A percentile compares a stretch with the other conserved stretches of the same genome.
Conservation (phyloP, 352 stramenopile genomes). For the Nothophytophthora sp. region DNA sequence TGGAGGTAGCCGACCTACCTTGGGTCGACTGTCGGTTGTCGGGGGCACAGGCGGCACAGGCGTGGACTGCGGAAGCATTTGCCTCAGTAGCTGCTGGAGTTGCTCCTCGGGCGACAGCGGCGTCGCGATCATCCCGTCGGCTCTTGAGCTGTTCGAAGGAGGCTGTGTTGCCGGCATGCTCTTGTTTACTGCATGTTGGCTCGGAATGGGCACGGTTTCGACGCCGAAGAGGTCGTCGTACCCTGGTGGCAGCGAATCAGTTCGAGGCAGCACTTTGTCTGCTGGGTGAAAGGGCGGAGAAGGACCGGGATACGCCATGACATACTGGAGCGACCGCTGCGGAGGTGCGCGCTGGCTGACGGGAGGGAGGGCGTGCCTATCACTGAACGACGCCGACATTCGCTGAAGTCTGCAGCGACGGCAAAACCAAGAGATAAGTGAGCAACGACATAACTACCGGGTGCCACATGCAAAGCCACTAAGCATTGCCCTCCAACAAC, state of each 20-base stretch:
- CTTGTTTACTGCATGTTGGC: slow-evolving; percentile 9
- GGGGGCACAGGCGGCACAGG: not conserved
- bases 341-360: slow-evolving; percentile 17
- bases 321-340: slow-evolving; percentile 23
- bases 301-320: slow-evolving; percentile 8
- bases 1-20: not conserved
- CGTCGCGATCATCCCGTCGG: not conserved
- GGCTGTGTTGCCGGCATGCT: slow-evolving; percentile 1
- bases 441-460: no score
- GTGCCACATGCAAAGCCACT: no score
- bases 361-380: slow-evolving; percentile 23
- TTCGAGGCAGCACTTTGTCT: slow-evolving; percentile 15
- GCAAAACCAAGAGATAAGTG: no score
- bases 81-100: slow-evolving; percentile 49
- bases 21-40: slow-evolving; percentile 1
- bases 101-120: slow-evolving; percentile 43
- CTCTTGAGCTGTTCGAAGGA: not conserved
- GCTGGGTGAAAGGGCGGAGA: slow-evolving; percentile 13
- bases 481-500: slow-evolving; percentile 1
- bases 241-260: slow-evolving; percentile 41
- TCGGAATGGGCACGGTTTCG: slow-evolving; percentile 42
- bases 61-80: slow-evolving; percentile 36
- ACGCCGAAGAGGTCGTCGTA: slow-evolving; percentile 72
- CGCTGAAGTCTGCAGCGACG: slow-evolving; percentile 8
- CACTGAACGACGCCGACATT: slow-evolving; percentile 4